Conservation (phyloP, 2,329 filamentous ascomycete species). For the Alternaria brassicicola region DNA sequence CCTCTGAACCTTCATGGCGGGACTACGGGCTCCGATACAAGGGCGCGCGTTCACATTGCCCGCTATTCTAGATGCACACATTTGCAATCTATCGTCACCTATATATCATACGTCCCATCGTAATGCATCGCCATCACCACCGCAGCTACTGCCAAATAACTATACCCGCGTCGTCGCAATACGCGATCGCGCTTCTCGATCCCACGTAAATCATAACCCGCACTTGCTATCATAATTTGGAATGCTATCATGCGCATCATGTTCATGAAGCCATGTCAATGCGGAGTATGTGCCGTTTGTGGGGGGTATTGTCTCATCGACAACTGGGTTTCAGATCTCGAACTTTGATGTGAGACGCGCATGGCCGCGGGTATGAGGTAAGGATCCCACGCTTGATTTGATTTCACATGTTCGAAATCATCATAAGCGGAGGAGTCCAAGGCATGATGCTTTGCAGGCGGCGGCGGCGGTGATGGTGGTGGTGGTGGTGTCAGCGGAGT, state of each 20-base stretch:
- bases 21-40: not conserved
- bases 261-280: not conserved
- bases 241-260: conserved; percentile 1
- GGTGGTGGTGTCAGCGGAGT: not conserved
- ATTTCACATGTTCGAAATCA: not conserved
- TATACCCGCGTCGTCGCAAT: not conserved
- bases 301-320: conserved; percentile 3
- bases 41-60: not conserved
- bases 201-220: conserved; percentile 1
- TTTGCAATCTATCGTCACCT: conserved; percentile 6
- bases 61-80: conserved; percentile 1
- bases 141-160: not conserved
- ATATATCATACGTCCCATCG: not conserved
- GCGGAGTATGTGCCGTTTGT: not conserved
- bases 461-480: too few species aligned
- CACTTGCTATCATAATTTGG: conserved; percentile 4
- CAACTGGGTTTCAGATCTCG: conserved; percentile 10
- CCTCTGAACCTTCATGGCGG: not conserved
- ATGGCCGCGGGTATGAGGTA: not conserved
- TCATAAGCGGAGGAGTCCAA: not conserved
- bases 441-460: not conserved
- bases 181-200: not conserved
- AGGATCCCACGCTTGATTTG: not conserved
- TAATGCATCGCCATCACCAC: not conserved
- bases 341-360: conserved; percentile 1